phyloP scores from a whole-genome alignment of 352 stramenopile genomes.

The Pilasporangium apinafurcum region DNA sequence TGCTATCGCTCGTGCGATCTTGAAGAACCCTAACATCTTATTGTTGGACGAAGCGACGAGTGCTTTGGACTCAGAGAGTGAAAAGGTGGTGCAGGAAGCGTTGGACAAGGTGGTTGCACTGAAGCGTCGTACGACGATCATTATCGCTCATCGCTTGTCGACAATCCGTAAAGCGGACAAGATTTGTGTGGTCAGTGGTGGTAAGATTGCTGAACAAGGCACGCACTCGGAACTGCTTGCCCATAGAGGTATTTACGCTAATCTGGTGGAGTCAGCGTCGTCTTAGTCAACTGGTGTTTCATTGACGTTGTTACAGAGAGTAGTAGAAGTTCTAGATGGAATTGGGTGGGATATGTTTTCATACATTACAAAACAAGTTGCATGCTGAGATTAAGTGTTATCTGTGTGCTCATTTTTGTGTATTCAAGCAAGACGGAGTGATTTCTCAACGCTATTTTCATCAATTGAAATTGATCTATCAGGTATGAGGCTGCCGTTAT shows the following conservation, averaged over 20 bases:
- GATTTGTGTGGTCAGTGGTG: conserved; percentile 9
- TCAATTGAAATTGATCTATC: no score
- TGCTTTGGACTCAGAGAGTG: conserved; percentile 45
- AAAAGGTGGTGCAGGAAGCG: conserved; percentile 16
- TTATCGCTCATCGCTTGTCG: conserved; percentile 18
- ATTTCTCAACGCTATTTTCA: no score
- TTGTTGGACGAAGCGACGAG: conserved; percentile 71
- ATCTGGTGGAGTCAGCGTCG: conserved; percentile 1
- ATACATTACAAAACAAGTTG: no score
- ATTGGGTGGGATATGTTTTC: no score
- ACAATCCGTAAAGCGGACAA: conserved; percentile 16
- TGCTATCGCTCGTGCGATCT: conserved; percentile 25
- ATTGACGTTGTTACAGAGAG: no score
- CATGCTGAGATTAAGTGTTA: no score
- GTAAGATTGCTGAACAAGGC: conserved; percentile 8
- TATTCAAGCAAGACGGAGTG: no score
- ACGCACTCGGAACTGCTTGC: conserved; percentile 5
- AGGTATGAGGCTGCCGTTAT: no score
- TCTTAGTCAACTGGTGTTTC: no score
- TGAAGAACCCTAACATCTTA: conserved; percentile 40
- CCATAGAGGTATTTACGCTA: conserved; percentile 4
- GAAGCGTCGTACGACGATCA: conserved; percentile 29
- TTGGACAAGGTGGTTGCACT: conserved; percentile 13
- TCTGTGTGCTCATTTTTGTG: no score
- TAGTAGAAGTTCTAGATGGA: no score